Percentiles rank a stretch among this genome's conserved stretches.
Conservation (phyloP, 768 basidiomycete genomes). For the Amanita thiersii region DNA sequence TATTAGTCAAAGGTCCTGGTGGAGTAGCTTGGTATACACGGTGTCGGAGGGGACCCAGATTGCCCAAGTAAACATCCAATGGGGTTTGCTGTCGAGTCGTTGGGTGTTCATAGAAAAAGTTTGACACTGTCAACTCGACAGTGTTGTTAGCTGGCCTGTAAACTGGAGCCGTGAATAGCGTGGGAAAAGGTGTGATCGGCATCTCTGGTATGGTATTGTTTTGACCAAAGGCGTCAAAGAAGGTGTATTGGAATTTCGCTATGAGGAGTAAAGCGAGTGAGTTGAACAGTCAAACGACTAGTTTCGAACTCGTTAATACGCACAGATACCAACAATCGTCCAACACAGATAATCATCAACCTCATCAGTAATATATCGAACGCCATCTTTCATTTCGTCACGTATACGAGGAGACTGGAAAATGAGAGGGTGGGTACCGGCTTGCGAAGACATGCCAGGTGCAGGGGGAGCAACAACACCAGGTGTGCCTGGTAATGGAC, state of each 20-base stretch:
- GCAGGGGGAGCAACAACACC: conserved; percentile 62
- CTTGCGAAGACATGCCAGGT: conserved; percentile 66
- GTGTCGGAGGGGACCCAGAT: conserved; percentile 76
- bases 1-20: conserved; percentile 58
- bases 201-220: conserved; percentile 68
- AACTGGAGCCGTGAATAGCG: conserved; percentile 70
- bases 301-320: conserved; percentile 20
- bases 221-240: conserved; percentile 84
- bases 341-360: conserved; percentile 94
- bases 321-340: conserved; percentile 95
- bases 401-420: conserved; percentile 76
- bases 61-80: conserved; percentile 84
- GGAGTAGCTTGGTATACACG: conserved; percentile 70
- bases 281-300: background rate
- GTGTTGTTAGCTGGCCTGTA: conserved; percentile 67
- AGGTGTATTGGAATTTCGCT: conserved; percentile 94
- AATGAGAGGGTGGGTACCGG: conserved; percentile 73
- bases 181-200: conserved; percentile 87
- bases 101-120: conserved; percentile 79
- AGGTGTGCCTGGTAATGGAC: conserved; percentile 72
- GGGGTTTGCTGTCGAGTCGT: conserved; percentile 57
- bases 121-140: conserved; percentile 78
- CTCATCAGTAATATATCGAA: conserved; percentile 71
- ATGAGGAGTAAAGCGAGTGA: conserved; percentile 6
- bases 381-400: conserved; percentile 76